Percentiles rank a stretch among this genome's conserved stretches.
Conservation (phyloP, 2,329 filamentous ascomycete genomes). For the Pezicula rhizophila region DNA sequence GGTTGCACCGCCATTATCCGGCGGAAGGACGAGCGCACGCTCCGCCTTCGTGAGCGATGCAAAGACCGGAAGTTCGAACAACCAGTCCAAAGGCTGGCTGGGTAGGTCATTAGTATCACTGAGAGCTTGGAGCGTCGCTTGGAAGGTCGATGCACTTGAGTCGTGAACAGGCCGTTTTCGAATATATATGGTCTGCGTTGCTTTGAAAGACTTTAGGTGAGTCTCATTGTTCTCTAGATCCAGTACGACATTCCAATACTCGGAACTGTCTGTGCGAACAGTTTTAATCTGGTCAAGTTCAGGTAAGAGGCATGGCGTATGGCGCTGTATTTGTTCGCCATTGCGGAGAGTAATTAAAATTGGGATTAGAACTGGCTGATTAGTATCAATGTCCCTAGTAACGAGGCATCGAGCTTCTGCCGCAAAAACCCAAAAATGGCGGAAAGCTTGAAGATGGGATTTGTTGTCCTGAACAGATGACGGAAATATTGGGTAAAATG, state of each 20-base stretch:
- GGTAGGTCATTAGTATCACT: constrained; percentile 48
- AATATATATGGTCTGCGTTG: constrained; percentile 57
- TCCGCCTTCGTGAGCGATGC: constrained; percentile 50
- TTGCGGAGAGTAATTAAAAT: constrained; percentile 47
- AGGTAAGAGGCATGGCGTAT: constrained; percentile 34
- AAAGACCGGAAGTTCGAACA: constrained; percentile 54
- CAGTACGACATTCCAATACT: constrained; percentile 64
- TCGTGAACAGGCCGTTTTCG: constrained; percentile 52
- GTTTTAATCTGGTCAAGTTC: constrained; percentile 42
- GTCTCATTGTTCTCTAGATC: constrained; percentile 53
- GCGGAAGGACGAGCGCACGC: constrained; percentile 43
- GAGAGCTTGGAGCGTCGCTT: constrained; percentile 55
- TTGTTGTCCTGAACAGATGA: constrained; percentile 87
- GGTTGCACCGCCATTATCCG: constrained; percentile 33
- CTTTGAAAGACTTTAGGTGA: constrained; percentile 51
- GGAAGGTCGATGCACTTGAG: constrained; percentile 51
- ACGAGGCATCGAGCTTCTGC: constrained; percentile 85
- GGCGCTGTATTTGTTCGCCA: constrained; percentile 16
- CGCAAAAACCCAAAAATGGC: constrained; percentile 95
- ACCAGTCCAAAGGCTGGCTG: constrained; percentile 51
- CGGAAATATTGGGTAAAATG: constrained; percentile 93
- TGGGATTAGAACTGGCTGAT: constrained; percentile 69
- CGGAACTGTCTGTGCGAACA: constrained; percentile 44
- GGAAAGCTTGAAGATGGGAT: constrained; percentile 90
- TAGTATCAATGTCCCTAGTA: constrained; percentile 78